A percentile compares a stretch with the other conserved stretches of the same genome.
These are phyloP conservation scores for Zygosaccharomyces pseudorouxii DNA, from an alignment of 805 yeast species.

Conservation along the genomic window DNA sequence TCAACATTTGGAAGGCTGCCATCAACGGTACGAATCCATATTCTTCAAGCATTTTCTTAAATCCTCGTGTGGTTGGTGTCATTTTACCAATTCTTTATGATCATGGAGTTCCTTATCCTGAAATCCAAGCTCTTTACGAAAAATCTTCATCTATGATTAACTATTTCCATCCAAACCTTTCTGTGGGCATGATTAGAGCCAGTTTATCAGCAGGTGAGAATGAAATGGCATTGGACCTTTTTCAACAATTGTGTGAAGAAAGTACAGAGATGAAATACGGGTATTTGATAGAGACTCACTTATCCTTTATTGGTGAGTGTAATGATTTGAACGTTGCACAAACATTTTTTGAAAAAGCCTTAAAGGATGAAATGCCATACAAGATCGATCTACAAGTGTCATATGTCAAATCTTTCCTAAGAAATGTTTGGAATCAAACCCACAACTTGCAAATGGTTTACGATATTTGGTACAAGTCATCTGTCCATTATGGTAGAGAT, in stretches of 20 bases:
- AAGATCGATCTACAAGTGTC: conserved; percentile 67
- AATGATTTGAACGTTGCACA: conserved; percentile 67
- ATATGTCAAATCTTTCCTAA: conserved; percentile 58
- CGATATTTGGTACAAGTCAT: conserved; percentile 58
- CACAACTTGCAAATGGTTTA: conserved; percentile 55
- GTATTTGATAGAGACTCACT: conserved; percentile 66
- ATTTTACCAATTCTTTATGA: conserved; percentile 63
- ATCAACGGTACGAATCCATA: conserved; percentile 25
- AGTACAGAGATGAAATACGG: conserved; percentile 45
- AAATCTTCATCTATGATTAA: conserved; percentile 36
- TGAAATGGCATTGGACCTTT: conserved; percentile 58
- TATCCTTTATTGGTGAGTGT: conserved; percentile 73
- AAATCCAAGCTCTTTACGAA: conserved; percentile 53
- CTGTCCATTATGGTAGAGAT: conserved; percentile 52
- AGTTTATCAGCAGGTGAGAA: conserved; percentile 62
- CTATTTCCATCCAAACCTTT: conserved; percentile 44
- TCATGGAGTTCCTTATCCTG: conserved; percentile 57
- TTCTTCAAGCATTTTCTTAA: conserved; percentile 43
- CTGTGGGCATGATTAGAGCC: conserved; percentile 70
- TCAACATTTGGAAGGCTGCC: conserved; percentile 61
- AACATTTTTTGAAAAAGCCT: conserved; percentile 69
- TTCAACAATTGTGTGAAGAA: conserved; percentile 54
- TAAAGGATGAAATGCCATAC: conserved; percentile 68
- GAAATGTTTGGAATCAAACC: conserved; percentile 54
- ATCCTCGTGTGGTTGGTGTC: conserved; percentile 63